A percentile compares a stretch with the other conserved stretches of the same genome.
phyloP scores from a whole-genome alignment of 208 protist genomes.

The Trypanosoma vivax region DNA sequence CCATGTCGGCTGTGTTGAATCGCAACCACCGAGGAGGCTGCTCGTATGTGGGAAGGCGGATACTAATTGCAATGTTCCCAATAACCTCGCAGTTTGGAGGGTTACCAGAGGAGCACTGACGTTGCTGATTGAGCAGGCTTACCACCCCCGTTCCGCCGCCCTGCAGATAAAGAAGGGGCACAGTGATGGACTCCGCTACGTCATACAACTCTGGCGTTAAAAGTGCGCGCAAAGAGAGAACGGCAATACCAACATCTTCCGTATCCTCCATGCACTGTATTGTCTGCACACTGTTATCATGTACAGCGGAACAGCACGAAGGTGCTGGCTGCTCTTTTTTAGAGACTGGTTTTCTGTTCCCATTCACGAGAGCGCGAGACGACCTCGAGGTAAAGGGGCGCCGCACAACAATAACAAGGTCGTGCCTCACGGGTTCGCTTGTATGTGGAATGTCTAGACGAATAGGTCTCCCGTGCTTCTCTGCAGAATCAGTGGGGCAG shows the following conservation, averaged over 20 bases:
- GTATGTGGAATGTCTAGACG: constrained; percentile 10
- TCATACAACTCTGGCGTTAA: constrained; percentile 29
- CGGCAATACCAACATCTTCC: constrained; percentile 22
- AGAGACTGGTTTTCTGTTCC: no score
- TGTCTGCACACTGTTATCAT: not conserved
- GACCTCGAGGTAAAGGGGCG: not conserved
- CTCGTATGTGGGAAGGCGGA: constrained; percentile 27
- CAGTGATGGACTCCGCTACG: constrained; percentile 17
- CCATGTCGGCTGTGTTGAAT: constrained; percentile 3
- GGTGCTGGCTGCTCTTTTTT: no score
- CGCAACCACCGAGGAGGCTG: constrained; percentile 24
- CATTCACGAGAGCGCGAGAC: no score
- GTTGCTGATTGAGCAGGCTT: not conserved
- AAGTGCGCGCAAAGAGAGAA: constrained; percentile 27
- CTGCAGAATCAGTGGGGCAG: not conserved
- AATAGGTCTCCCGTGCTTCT: not conserved
- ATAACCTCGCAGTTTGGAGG: constrained; percentile 4
- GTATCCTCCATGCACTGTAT: not conserved
- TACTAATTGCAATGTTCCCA: constrained; percentile 22
- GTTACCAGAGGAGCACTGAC: not conserved
- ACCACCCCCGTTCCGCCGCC: constrained; percentile 1
- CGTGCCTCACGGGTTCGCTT: not conserved
- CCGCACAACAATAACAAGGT: constrained; percentile 1
- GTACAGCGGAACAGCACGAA: no score
- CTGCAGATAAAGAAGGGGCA: constrained; percentile 29